Conservation (phyloP, 2,329 filamentous ascomycete species). For the Epichloe uncinata region DNA sequence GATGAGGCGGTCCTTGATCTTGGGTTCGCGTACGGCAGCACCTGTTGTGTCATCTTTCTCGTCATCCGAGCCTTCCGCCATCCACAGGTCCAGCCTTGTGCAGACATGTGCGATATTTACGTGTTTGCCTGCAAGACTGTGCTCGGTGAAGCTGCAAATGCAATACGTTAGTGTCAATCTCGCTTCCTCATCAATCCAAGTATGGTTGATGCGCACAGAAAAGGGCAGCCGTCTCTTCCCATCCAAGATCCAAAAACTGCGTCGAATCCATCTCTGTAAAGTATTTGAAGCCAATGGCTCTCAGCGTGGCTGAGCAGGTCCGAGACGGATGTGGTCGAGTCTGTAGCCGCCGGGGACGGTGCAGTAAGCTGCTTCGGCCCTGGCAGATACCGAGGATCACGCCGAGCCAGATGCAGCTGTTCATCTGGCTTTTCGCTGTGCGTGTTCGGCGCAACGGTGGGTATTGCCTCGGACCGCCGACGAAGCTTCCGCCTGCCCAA, state of each 20-base stretch:
- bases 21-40: background rate
- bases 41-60: slow-evolving; percentile 6
- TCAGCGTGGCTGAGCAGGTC: slow-evolving; percentile 6
- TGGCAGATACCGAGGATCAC: background rate
- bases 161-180: background rate
- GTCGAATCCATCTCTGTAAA: slow-evolving; percentile 25
- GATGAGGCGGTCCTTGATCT: slow-evolving; percentile 9
- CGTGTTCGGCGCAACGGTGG: background rate
- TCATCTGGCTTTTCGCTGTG: background rate
- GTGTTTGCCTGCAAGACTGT: slow-evolving; percentile 15
- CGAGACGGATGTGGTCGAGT: slow-evolving; percentile 2
- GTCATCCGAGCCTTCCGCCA: slow-evolving; percentile 15
- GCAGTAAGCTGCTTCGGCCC: background rate
- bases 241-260: slow-evolving; percentile 29
- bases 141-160: slow-evolving; percentile 12
- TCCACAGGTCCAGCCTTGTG: slow-evolving; percentile 20
- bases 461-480: background rate
- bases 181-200: background rate
- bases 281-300: slow-evolving; percentile 13
- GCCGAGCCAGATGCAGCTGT: background rate
- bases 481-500: slow-evolving; percentile 1
- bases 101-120: slow-evolving; percentile 19
- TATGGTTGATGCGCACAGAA: slow-evolving; percentile 18
- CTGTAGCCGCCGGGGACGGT: slow-evolving; percentile 1
- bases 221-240: slow-evolving; percentile 27